phyloP scores from a whole-genome alignment of 176 grass and related monocot genomes.

The Triticum aestivum region DNA sequence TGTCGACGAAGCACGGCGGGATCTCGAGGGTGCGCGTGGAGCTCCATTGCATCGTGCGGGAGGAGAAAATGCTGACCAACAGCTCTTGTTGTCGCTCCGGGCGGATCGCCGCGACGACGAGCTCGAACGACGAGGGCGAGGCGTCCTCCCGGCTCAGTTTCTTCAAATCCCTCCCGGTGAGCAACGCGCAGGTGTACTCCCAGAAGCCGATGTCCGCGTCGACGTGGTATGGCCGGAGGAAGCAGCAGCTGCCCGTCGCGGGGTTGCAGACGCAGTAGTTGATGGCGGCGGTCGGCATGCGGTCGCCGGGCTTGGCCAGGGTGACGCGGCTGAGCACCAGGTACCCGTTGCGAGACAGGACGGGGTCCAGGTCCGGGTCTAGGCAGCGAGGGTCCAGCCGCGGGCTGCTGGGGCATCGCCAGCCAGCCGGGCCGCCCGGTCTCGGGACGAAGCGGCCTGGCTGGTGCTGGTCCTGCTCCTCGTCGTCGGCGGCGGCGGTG shows the following conservation, averaged over 20 bases:
- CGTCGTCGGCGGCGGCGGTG: background rate
- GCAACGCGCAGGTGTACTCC: background rate
- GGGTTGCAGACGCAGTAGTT: slow-evolving; percentile 2
- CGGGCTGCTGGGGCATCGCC: background rate
- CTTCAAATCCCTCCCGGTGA: background rate
- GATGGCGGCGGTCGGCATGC: background rate
- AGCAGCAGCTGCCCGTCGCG: background rate
- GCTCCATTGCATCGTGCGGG: background rate
- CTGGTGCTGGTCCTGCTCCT: background rate
- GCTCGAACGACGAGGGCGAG: background rate
- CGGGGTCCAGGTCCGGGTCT: background rate
- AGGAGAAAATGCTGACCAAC: background rate
- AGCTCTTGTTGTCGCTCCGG: background rate
- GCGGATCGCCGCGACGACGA: background rate
- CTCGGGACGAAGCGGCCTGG: background rate
- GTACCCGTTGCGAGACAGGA: background rate
- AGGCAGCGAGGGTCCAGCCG: background rate
- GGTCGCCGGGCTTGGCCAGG: background rate
- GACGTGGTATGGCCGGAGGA: background rate
- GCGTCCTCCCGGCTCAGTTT: no score
- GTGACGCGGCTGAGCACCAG: background rate
- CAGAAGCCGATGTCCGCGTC: background rate
- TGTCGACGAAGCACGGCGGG: background rate
- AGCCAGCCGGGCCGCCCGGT: background rate
- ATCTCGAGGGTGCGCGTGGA: background rate